Evolutionary conservation across 257 asterid genomes (phyloP).

Genomic region (Plantago elongata): DNA sequence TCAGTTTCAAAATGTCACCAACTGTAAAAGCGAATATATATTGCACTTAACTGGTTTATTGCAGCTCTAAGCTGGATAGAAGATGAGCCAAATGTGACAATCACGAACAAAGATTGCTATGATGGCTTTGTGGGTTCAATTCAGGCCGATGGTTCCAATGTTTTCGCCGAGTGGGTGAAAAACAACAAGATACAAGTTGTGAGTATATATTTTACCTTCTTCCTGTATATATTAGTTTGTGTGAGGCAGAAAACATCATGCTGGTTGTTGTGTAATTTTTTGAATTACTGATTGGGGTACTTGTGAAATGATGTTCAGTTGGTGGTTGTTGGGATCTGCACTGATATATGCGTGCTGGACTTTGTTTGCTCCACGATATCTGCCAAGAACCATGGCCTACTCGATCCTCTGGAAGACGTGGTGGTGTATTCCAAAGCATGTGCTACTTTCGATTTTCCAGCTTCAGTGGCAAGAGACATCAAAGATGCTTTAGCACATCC

Average conservation of each 20-base stretch:
- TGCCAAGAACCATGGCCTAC: conserved; percentile 53
- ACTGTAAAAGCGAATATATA: too few species aligned
- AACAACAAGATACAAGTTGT: conserved; percentile 42
- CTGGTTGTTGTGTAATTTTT: neutral
- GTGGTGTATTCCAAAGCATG: conserved; percentile 58
- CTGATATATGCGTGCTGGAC: conserved; percentile 75
- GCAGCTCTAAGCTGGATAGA: conserved; percentile 64
- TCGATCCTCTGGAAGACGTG: conserved; percentile 48
- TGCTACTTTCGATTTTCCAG: conserved; percentile 70
- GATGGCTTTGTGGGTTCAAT: conserved; percentile 66
- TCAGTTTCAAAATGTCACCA: too few species aligned
- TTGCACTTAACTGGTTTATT: neutral
- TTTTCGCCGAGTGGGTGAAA: conserved; percentile 61
- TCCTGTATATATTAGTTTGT: too few species aligned
- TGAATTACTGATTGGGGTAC: conserved; percentile 1
- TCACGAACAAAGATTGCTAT: conserved; percentile 63
- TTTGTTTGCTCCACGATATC: conserved; percentile 68
- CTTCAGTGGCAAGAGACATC: conserved; percentile 34
- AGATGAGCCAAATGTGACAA: conserved; percentile 51
- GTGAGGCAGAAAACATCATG: neutral
- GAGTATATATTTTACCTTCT: conserved; percentile 19
- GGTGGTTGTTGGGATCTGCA: conserved; percentile 59
- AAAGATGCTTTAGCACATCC: conserved; percentile 51
- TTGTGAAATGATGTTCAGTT: conserved; percentile 27
- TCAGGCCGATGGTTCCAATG: conserved; percentile 61